Conservation (phyloP, 1,139 yeast genomes). For the Sugiyamaella novakii region DNA sequence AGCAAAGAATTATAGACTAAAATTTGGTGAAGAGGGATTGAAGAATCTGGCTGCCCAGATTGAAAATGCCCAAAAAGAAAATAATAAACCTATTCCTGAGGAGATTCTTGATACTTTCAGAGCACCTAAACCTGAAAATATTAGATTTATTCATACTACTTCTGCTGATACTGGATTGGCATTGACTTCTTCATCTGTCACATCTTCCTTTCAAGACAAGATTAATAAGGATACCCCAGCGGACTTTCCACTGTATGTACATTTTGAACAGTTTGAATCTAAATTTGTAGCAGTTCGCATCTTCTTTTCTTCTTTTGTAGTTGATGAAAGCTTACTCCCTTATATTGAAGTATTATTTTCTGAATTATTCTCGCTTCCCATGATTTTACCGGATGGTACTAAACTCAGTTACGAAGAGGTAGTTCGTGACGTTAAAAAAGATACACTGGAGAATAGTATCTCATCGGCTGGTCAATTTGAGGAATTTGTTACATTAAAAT, state of each 20-base stretch:
- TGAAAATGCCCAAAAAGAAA: constrained; percentile 62
- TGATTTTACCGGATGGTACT: constrained; percentile 62
- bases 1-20: constrained; percentile 51
- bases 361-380: constrained; percentile 70
- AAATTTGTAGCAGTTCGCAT: constrained; percentile 76
- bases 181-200: background rate
- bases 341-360: constrained; percentile 64
- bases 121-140: constrained; percentile 74
- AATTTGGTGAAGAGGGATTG: constrained; percentile 65
- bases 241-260: constrained; percentile 68
- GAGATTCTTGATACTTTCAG: constrained; percentile 48
- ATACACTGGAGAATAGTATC: constrained; percentile 52
- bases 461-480: constrained; percentile 59
- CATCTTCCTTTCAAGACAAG: constrained; percentile 34
- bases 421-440: constrained; percentile 68
- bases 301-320: constrained; percentile 62
- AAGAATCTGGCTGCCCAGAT: constrained; percentile 53
- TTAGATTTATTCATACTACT: constrained; percentile 69
- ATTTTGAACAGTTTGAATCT: constrained; percentile 78
- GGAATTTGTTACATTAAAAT: constrained; percentile 62
- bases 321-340: constrained; percentile 61
- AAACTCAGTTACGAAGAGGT: constrained; percentile 72
- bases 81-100: constrained; percentile 76
- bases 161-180: constrained; percentile 52
- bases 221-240: constrained; percentile 45